Evolutionary conservation across 2,329 filamentous ascomycete species (phyloP).

Genomic region (Hymenoscyphus albidus): DNA sequence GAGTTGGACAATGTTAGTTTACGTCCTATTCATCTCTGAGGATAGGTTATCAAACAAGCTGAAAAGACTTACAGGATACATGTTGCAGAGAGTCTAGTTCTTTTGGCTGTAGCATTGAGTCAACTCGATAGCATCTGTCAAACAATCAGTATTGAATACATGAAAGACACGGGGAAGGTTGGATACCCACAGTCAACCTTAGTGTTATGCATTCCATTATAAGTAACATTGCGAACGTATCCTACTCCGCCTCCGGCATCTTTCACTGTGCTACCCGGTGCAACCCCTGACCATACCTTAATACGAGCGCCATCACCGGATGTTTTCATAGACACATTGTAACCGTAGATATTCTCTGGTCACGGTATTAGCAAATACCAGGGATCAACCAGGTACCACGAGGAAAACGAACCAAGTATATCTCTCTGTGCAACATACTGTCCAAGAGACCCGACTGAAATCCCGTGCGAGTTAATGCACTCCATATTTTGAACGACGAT

Average conservation of each 20-base stretch:
- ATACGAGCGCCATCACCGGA: conserved; percentile 58
- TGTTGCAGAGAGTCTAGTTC: conserved; percentile 54
- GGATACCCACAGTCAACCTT: conserved; percentile 48
- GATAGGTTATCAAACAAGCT: too few species aligned
- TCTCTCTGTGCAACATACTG: background rate
- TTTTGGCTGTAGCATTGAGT: conserved; percentile 58
- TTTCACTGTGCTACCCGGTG: conserved; percentile 47
- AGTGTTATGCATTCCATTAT: conserved; percentile 50
- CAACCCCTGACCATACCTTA: conserved; percentile 53
- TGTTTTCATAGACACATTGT: conserved; percentile 47
- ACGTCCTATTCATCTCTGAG: background rate
- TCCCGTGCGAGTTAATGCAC: background rate
- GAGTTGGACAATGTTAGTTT: conserved; percentile 44
- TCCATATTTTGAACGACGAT: background rate
- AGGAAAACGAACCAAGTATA: conserved; percentile 30
- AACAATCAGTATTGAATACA: background rate
- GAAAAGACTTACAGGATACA: conserved; percentile 44
- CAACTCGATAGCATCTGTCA: conserved; percentile 17
- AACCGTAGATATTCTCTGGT: conserved; percentile 60
- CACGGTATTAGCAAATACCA: background rate
- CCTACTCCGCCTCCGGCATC: conserved; percentile 57
- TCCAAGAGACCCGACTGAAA: background rate
- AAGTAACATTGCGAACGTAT: conserved; percentile 58
- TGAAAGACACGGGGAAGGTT: background rate
- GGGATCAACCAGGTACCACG: background rate